Evolutionary conservation across 768 basidiomycete genomes (phyloP).

Genomic region (Termitomyces sp.): DNA sequence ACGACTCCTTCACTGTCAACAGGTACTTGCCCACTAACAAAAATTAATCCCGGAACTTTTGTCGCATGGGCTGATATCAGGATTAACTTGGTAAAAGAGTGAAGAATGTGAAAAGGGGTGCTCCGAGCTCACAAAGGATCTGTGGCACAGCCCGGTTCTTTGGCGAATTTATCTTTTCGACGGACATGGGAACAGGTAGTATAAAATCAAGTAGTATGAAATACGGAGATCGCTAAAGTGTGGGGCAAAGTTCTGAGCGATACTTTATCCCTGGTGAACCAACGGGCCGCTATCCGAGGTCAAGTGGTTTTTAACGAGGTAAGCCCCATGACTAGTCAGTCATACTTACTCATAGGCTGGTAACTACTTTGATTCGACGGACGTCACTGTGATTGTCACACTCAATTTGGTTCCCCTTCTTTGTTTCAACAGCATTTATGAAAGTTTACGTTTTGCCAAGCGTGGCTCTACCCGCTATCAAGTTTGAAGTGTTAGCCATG

Average conservation of each 20-base stretch:
- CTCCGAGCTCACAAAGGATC: conserved; percentile 39
- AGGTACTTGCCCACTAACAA: conserved; percentile 58
- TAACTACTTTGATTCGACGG: no score
- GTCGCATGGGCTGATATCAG: conserved; percentile 45
- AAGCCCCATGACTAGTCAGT: no score
- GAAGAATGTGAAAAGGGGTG: conserved; percentile 3
- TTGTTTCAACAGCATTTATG: no score
- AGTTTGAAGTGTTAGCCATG: not conserved
- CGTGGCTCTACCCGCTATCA: no score
- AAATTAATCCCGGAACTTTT: conserved; percentile 53
- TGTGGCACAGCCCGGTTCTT: conserved; percentile 40
- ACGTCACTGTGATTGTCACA: no score
- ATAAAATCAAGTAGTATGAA: not conserved
- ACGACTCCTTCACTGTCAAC: conserved; percentile 41
- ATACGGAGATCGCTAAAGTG: not conserved
- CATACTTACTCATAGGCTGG: no score
- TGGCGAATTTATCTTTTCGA: conserved; percentile 51
- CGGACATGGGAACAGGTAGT: conserved; percentile 26
- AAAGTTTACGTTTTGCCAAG: no score
- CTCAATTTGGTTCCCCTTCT: no score
- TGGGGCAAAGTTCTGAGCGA: not conserved
- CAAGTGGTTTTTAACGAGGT: not conserved
- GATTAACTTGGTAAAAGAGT: not conserved
- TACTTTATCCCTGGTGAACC: not conserved
- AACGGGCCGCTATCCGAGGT: not conserved